Percentiles rank a stretch among this genome's conserved stretches.
phyloP scores from a whole-genome alignment of 2,329 filamentous ascomycete species.

The Ophiocordyceps robertsii region DNA sequence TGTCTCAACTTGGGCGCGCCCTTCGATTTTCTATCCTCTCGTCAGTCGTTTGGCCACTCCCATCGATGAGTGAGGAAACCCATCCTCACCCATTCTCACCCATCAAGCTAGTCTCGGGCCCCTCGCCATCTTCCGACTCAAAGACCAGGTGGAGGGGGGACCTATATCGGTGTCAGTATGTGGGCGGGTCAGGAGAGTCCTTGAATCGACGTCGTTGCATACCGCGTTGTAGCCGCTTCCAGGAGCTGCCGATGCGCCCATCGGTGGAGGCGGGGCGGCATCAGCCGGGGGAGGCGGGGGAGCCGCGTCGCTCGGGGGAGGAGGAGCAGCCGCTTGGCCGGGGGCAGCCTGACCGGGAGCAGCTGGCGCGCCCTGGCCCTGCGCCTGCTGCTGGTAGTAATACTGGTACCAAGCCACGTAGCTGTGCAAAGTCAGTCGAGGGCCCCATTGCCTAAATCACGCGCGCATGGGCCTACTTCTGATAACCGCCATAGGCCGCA shows the following conservation, averaged over 20 bases:
- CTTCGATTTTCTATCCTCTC: background rate
- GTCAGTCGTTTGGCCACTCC: background rate
- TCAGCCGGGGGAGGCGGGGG: slow-evolving; percentile 34
- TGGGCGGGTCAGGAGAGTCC: background rate
- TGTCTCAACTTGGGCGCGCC: background rate
- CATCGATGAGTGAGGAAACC: slow-evolving; percentile 1
- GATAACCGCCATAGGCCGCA: slow-evolving; percentile 80
- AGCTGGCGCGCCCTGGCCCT: slow-evolving; percentile 24
- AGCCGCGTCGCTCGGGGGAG: slow-evolving; percentile 43
- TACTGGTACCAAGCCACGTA: slow-evolving; percentile 64
- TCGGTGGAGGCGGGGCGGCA: slow-evolving; percentile 23
- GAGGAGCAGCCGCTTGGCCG: slow-evolving; percentile 36
- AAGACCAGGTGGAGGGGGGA: slow-evolving; percentile 43
- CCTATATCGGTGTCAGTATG: slow-evolving; percentile 17
- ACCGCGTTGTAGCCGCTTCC: slow-evolving; percentile 51
- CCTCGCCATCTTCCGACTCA: slow-evolving; percentile 12
- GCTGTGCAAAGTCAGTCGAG: slow-evolving; percentile 19
- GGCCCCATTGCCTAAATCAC: background rate
- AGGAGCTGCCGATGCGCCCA: slow-evolving; percentile 11
- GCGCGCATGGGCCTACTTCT: slow-evolving; percentile 39
- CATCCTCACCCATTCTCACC: background rate
- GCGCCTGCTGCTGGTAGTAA: slow-evolving; percentile 41
- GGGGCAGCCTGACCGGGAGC: slow-evolving; percentile 30
- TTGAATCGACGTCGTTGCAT: slow-evolving; percentile 17
- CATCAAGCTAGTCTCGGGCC: background rate